These are phyloP conservation scores for Wickerhamiella occidentalis DNA, from an alignment of 805 yeast genomes.

Conservation along the genomic window DNA sequence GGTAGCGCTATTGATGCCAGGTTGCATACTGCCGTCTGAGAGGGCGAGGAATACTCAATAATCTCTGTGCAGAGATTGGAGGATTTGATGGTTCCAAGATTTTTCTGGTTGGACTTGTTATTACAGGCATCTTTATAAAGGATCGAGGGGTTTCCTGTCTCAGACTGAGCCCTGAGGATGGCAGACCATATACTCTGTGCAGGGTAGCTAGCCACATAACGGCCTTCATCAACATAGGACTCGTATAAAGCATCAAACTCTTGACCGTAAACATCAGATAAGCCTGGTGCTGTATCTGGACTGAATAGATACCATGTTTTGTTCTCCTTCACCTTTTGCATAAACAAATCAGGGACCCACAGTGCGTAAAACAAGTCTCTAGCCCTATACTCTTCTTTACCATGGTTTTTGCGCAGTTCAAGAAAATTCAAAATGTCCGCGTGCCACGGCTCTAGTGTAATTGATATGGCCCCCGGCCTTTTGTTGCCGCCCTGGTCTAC, in stretches of 20 bases:
- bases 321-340: conserved; percentile 67
- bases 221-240: conserved; percentile 55
- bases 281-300: conserved; percentile 74
- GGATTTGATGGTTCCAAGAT: conserved; percentile 79
- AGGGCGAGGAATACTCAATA: conserved; percentile 73
- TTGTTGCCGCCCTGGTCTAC: conserved; percentile 97
- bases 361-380: conserved; percentile 83
- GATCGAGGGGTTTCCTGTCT: conserved; percentile 90
- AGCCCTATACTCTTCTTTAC: conserved; percentile 84
- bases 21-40: conserved; percentile 89
- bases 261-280: conserved; percentile 65
- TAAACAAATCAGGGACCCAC: conserved; percentile 89
- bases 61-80: conserved; percentile 89
- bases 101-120: conserved; percentile 71
- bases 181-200: conserved; percentile 85
- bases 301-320: conserved; percentile 79
- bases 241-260: conserved; percentile 59
- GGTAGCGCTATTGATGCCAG: conserved; percentile 87
- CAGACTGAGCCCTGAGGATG: conserved; percentile 78
- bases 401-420: conserved; percentile 79
- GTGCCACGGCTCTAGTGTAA: conserved; percentile 94
- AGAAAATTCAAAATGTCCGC: conserved; percentile 72
- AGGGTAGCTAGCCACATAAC: conserved; percentile 44
- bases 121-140: conserved; percentile 93
- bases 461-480: conserved; percentile 90